Percentiles rank a stretch among this genome's conserved stretches.
Conservation (phyloP, 2,329 filamentous ascomycete genomes). For the Gaeumannomyces tritici region DNA sequence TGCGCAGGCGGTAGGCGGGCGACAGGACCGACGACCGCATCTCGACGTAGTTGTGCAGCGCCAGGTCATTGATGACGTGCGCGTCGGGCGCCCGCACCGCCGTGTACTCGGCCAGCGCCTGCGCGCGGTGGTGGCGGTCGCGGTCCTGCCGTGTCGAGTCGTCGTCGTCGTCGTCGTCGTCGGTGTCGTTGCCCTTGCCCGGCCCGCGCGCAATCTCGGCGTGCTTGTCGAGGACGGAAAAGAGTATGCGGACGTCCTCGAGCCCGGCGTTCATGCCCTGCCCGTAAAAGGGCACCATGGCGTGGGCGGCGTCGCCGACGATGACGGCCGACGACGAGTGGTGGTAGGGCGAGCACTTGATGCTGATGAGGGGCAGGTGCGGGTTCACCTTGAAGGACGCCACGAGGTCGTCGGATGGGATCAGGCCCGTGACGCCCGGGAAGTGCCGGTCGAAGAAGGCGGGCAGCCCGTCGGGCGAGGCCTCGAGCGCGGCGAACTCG, state of each 20-base stretch:
- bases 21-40: constrained; percentile 84
- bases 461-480: constrained; percentile 47
- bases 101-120: constrained; percentile 70
- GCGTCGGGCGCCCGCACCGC: constrained; percentile 65
- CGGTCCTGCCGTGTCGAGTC: constrained; percentile 44
- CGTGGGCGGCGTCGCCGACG: constrained; percentile 87
- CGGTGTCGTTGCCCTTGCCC: constrained; percentile 10
- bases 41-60: constrained; percentile 83
- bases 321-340: constrained; percentile 70
- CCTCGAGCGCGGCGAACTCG: constrained; percentile 60
- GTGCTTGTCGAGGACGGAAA: constrained; percentile 68
- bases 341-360: constrained; percentile 89
- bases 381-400: constrained; percentile 73
- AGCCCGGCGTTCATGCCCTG: constrained; percentile 97
- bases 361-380: constrained; percentile 83
- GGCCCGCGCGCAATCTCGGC: constrained; percentile 29
- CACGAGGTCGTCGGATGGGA: constrained; percentile 57
- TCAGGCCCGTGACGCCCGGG: constrained; percentile 70
- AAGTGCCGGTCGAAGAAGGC: constrained; percentile 77
- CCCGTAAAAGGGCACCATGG: constrained; percentile 97
- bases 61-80: constrained; percentile 85
- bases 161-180: constrained; percentile 20
- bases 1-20: constrained; percentile 68
- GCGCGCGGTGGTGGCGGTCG: constrained; percentile 44
- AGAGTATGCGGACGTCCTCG: constrained; percentile 86